Evolutionary conservation across 2,329 filamentous ascomycete species (phyloP), one percentile per base, ranked within the genome.

Genomic region (Fusarium nodosum): DNA sequence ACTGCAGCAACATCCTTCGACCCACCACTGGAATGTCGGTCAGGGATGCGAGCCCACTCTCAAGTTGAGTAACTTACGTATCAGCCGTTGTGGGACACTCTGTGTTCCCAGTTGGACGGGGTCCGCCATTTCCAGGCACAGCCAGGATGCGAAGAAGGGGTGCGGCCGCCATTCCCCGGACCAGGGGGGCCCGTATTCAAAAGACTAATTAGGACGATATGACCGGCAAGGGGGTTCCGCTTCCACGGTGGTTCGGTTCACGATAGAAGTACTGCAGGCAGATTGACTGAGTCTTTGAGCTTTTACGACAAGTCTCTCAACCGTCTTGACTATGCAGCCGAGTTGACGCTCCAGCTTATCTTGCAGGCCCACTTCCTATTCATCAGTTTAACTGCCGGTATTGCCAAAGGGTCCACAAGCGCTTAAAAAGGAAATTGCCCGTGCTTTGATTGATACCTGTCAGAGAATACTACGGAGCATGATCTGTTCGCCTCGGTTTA

Each of bases 151-250:
- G 60, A 68, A 64, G 70, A 65, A 63, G 67, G 72, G 66, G 67
- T 72, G 61, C 64, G 54, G 59, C 66, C 69, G 66, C 70, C 60
- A 71, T 74, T 52, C 72, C 72, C 72, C 70, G 66, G 70, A 73
- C 68, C 63, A 60, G 69, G 67, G 67, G 62, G 50, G 45, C 38
- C 60, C 60, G 59, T 64, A 50, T 60, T 53, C 51, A 46, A 58
- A 71, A 68, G 48, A 70, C 67, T 62, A 62, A 59, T 57, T 69
- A 38, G 56, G 60, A 66, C 59, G 60, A 72, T 55, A 59, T 64
- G 60, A 58, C 74, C 75, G 75, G 75, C 61, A 76, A 77, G 66
- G 71, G 73, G 66, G 56, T 77, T 74, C 74, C 74, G 75, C 74
- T 76, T 74, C 73, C 74, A 76, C 73, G 73, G 74, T 65, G 73